Conservation (phyloP, 129 eudicot genomes). For the Flaveria brownii region DNA sequence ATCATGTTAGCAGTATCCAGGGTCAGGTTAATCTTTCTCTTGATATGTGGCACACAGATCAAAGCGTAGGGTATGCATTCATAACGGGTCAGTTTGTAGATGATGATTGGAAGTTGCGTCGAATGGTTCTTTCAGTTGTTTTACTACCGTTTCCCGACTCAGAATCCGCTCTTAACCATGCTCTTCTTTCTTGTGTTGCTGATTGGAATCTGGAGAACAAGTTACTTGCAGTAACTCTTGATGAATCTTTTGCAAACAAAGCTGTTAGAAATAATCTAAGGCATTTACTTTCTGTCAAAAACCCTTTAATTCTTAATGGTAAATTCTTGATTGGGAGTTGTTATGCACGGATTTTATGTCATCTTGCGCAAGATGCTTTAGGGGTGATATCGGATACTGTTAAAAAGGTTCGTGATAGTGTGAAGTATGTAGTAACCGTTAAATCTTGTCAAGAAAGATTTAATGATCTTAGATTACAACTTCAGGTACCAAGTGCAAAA, state of each 20-base stretch:
- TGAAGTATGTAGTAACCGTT: constrained; percentile 59
- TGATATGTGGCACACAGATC: constrained; percentile 69
- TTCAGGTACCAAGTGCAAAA: constrained; percentile 70
- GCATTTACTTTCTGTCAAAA: constrained; percentile 49
- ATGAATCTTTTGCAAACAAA: constrained; percentile 56
- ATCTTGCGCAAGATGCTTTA: constrained; percentile 65
- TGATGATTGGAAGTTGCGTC: constrained; percentile 69
- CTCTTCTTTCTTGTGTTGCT: constrained; percentile 55
- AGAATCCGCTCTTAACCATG: constrained; percentile 60
- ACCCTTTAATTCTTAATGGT: constrained; percentile 51
- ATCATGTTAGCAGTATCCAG: constrained; percentile 47
- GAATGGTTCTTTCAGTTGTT: constrained; percentile 59
- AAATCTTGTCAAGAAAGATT: constrained; percentile 50
- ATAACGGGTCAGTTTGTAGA: constrained; percentile 77
- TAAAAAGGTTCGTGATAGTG: constrained; percentile 70
- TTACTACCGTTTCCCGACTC: constrained; percentile 67
- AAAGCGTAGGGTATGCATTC: constrained; percentile 53
- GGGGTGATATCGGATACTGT: constrained; percentile 38
- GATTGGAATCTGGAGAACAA: constrained; percentile 69
- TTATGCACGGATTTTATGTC: constrained; percentile 56
- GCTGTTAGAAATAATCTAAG: constrained; percentile 48
- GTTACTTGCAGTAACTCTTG: constrained; percentile 66
- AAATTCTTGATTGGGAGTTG: constrained; percentile 65
- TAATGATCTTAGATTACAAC: constrained; percentile 51
- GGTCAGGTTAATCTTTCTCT: constrained; percentile 73